Base-by-base conservation (phyloP, 768 basidiomycete species). In the Boletus rubroflammeus region DNA sequence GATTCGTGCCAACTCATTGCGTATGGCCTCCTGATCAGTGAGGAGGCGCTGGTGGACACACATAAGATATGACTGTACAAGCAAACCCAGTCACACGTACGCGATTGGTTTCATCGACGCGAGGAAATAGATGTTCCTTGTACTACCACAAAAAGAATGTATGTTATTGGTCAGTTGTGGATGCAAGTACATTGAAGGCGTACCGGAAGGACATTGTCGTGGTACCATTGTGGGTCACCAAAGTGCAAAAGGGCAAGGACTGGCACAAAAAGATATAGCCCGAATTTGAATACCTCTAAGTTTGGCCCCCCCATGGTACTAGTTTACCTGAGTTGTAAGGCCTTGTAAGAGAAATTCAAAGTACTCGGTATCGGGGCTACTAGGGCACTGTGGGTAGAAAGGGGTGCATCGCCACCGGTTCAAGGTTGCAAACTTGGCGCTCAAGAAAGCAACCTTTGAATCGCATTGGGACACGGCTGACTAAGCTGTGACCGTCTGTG, bases 281-380 rank as follows among this genome's bases (percentile, higher is more conserved):
- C 83, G 62, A 94, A 94, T 73, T 93, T 93, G 84, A 93, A 91
- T 17, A 93, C 80, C 71, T 94, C 92, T 50, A 94, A 83, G 68
- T 88, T 90, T 34, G 89, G 83, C 11, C 88, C 85, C 3, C 78
- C 88, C 88, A 89, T 81, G 73, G 41, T 31, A 41, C 17, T 85
- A 82, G 56, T 49, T 35, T 43, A 32, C 44, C 26, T 31, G 52
- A 41, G 32, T 13, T 35, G 25, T 39, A 31, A 87, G 7, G 86
- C 81, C 44, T 89, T 74, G 66, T 86, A 86, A 1, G 88, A 81
- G n/a, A 84, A 74, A 0, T 68, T 72, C 29, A 73, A 73, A 69
- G 23, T 25, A 13, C 21, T 11, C 21, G 5, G 17, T 8, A 34
- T 31, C 29, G 29, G 29, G 11, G 29, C 29, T 31, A 31, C 23